A percentile compares a stretch with the other conserved stretches of the same genome.
These are phyloP conservation scores for Suillus bovinus DNA, from an alignment of 768 basidiomycete genomes.

Conservation along the genomic window DNA sequence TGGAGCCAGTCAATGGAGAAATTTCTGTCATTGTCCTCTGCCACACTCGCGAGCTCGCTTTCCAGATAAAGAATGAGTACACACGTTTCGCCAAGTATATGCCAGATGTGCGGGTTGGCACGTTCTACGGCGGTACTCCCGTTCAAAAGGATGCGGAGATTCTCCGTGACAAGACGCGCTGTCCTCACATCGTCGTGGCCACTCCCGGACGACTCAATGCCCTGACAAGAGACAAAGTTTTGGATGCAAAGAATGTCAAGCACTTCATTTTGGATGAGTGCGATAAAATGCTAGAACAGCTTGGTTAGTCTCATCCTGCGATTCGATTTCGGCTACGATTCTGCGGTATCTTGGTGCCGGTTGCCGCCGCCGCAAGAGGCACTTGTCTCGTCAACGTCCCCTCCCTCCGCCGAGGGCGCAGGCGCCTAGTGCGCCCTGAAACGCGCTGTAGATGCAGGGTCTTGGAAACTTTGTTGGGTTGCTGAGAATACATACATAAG, in stretches of 20 bases:
- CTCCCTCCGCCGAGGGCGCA: slow-evolving; percentile 39
- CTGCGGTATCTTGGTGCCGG: slow-evolving; percentile 42
- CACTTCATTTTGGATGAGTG: slow-evolving; percentile 99
- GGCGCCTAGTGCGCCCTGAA: slow-evolving; percentile 40
- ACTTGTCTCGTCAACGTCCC: slow-evolving; percentile 42
- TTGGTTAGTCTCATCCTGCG: slow-evolving; percentile 84
- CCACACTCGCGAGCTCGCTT: slow-evolving; percentile 98
- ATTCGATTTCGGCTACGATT: slow-evolving; percentile 70
- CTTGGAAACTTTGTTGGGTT: slow-evolving; percentile 35
- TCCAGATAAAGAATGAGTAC: slow-evolving; percentile 99
- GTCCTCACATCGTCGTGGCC: slow-evolving; percentile 98
- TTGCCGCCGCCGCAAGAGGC: slow-evolving; percentile 31
- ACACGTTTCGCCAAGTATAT: slow-evolving; percentile 99
- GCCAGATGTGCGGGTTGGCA: slow-evolving; percentile 96
- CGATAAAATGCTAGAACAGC: slow-evolving; percentile 99
- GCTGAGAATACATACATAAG: slow-evolving; percentile 24
- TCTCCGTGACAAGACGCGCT: slow-evolving; percentile 93
- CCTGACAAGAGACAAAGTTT: slow-evolving; percentile 89
- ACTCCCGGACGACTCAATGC: slow-evolving; percentile 98
- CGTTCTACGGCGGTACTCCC: slow-evolving; percentile 97
- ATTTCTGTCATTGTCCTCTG: slow-evolving; percentile 97
- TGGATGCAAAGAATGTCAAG: slow-evolving; percentile 96
- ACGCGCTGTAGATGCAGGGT: slow-evolving; percentile 40
- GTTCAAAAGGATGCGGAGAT: slow-evolving; percentile 92
- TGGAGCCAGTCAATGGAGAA: slow-evolving; percentile 97